phyloP scores from a whole-genome alignment of 208 protist genomes.

The Willaertia magna region DNA sequence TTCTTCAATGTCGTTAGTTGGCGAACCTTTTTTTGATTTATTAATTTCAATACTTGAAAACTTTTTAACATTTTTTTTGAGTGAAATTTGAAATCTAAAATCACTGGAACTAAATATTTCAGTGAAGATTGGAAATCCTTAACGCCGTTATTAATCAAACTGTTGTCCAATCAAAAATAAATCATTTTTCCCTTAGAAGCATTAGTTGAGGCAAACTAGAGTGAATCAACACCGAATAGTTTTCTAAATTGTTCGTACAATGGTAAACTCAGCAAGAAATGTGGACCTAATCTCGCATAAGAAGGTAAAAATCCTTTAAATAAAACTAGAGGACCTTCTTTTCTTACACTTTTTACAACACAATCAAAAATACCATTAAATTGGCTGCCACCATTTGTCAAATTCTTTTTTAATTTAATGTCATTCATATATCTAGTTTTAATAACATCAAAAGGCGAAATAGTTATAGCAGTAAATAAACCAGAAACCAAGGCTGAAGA shows the following conservation, averaged over 20 bases:
- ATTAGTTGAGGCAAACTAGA: too few relatives aligned
- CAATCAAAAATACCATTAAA: constrained; percentile 8
- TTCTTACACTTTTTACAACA: neutral
- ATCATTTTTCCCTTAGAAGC: too few relatives aligned
- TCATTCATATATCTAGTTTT: constrained; percentile 8
- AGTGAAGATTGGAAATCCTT: too few relatives aligned
- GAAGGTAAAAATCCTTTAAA: constrained; percentile 5
- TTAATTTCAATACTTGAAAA: too few relatives aligned
- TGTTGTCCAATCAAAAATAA: too few relatives aligned
- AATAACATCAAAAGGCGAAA: neutral
- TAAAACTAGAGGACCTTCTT: neutral
- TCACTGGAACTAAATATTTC: too few relatives aligned
- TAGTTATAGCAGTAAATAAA: neutral
- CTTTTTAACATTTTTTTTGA: too few relatives aligned
- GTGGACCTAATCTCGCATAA: neutral
- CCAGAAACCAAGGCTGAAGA: neutral
- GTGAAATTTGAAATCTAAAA: too few relatives aligned
- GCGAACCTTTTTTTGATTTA: too few relatives aligned
- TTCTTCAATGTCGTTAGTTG: too few relatives aligned
- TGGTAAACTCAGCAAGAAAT: neutral
- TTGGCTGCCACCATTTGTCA: too few relatives aligned
- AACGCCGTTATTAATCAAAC: too few relatives aligned
- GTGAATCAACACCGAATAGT: neutral
- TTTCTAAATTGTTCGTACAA: neutral
- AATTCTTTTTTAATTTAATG: neutral